Conservation (phyloP, 2,329 filamentous ascomycete genomes). For the Diaporthe citrichinensis region DNA sequence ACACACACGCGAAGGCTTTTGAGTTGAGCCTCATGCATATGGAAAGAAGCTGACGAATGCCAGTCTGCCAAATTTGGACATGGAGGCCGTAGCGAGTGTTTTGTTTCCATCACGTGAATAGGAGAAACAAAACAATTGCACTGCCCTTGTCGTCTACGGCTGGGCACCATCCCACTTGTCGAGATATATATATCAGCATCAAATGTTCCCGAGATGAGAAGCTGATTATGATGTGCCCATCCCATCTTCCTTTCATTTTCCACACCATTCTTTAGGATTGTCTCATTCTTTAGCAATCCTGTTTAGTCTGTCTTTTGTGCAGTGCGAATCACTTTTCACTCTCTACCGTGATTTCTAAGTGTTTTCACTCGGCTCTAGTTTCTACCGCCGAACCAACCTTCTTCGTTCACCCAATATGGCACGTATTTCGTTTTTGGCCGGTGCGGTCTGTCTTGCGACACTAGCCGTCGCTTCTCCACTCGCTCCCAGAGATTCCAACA, state of each 20-base stretch:
- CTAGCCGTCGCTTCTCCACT: not conserved
- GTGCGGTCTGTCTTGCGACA: not conserved
- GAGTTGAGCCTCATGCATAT: constrained; percentile 13
- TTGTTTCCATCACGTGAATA: not conserved
- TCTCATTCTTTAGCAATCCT: constrained; percentile 8
- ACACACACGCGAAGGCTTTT: constrained; percentile 7
- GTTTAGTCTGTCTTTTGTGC: not conserved
- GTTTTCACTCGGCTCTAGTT: not conserved
- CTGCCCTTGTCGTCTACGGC: not conserved
- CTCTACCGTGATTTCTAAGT: not conserved
- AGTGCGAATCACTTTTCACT: not conserved
- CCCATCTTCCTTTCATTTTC: not conserved
- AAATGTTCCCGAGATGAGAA: not conserved
- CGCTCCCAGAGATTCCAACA: not conserved
- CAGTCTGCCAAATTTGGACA: not conserved
- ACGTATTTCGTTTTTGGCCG: not conserved
- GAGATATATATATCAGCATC: constrained; percentile 3
- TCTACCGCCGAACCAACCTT: not conserved
- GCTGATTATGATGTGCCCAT: not conserved
- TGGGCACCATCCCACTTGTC: not conserved
- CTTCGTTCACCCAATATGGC: constrained; percentile 1
- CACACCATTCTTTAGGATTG: not conserved
- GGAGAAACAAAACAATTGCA: constrained; percentile 1
- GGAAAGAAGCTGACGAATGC: not conserved
- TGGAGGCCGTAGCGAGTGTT: not conserved